These are phyloP conservation scores for Metarhizium guizhouense DNA, from an alignment of 2,329 filamentous ascomycete genomes.

Conservation along the genomic window DNA sequence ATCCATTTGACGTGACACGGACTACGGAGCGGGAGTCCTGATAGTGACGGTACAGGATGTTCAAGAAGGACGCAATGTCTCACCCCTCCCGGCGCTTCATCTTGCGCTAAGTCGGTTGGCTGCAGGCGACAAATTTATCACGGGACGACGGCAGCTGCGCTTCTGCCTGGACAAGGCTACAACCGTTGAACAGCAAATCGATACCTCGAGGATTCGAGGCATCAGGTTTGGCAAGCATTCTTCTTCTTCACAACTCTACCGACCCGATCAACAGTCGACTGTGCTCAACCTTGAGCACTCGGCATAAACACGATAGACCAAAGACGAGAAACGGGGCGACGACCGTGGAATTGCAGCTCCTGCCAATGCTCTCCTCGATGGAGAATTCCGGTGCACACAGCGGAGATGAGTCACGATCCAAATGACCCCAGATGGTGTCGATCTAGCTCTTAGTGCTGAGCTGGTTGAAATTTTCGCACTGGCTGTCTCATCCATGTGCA, in stretches of 20 bases:
- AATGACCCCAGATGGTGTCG: background rate
- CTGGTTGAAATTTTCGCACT: too few relatives aligned
- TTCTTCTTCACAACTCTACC: background rate
- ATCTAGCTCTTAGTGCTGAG: too few relatives aligned
- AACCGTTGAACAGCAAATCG: background rate
- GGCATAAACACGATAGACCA: background rate
- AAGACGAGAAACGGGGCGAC: background rate
- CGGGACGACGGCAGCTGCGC: background rate
- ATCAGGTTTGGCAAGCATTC: background rate
- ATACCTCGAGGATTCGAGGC: background rate
- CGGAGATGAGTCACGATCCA: slow-evolving; percentile 1
- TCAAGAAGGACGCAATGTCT: too few relatives aligned
- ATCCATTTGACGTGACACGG: too few relatives aligned
- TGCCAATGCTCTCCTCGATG: background rate
- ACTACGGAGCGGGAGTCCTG: too few relatives aligned
- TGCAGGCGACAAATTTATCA: background rate
- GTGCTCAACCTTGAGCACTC: too few relatives aligned
- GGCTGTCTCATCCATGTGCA: background rate
- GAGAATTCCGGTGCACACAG: background rate
- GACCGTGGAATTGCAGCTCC: background rate
- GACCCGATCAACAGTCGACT: too few relatives aligned
- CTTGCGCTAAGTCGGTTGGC: too few relatives aligned
- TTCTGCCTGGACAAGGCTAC: background rate
- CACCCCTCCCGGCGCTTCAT: too few relatives aligned
- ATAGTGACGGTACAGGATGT: too few relatives aligned